Percentiles rank a stretch among this genome's conserved stretches.
phyloP scores from a whole-genome alignment of 768 basidiomycete genomes.

The Hygrophorus pudorinus region DNA sequence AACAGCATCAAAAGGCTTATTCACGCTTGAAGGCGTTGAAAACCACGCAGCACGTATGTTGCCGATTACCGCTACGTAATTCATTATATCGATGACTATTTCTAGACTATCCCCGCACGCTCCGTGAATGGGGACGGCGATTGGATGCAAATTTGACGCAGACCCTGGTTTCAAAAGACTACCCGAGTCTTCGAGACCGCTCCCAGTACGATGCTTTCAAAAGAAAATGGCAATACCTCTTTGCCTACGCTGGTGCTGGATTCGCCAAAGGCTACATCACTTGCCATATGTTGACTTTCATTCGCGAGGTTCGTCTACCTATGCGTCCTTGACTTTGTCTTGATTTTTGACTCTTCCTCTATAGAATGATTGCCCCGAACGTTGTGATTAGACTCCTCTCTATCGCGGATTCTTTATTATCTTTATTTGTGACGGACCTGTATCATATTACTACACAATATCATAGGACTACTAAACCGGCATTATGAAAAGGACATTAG shows the following conservation, averaged over 20 bases:
- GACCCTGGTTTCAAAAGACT: conserved; percentile 45
- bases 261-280: conserved; percentile 76
- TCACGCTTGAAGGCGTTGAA: conserved; percentile 77
- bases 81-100: conserved; percentile 1
- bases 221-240: conserved; percentile 78
- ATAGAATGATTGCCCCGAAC: conserved; percentile 4
- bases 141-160: conserved; percentile 57
- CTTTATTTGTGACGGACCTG: background rate
- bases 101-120: conserved; percentile 76
- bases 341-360: background rate
- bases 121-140: conserved; percentile 84
- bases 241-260: conserved; percentile 72
- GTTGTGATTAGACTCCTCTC: background rate
- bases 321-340: background rate
- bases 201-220: conserved; percentile 61
- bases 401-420: background rate
- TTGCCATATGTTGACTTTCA: conserved; percentile 75
- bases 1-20: conserved; percentile 57
- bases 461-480: no score
- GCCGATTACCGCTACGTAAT: background rate
- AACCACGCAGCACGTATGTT: conserved; percentile 72
- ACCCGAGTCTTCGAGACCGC: conserved; percentile 47
- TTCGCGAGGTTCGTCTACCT: conserved; percentile 39
- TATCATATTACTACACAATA: no score
- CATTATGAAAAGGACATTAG: no score